Evolutionary conservation across 2,329 filamentous ascomycete genomes (phyloP).

Genomic region (Dactylonectria estremocensis): DNA sequence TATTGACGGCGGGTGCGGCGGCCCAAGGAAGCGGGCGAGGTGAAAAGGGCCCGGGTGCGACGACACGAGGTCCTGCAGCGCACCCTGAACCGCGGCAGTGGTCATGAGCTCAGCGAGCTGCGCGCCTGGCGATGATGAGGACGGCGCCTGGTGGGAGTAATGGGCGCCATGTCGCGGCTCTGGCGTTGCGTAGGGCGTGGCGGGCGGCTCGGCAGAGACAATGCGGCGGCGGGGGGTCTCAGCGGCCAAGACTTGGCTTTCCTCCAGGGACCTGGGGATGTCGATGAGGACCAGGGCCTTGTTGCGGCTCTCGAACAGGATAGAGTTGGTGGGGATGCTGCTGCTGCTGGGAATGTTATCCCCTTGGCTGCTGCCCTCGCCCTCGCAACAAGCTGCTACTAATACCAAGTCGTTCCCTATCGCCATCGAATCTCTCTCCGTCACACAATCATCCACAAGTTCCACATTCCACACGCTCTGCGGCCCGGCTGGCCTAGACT

Average conservation of each 20-base stretch:
- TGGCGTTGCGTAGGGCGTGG: slow-evolving; percentile 62
- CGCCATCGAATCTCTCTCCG: slow-evolving; percentile 8
- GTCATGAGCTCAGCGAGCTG: slow-evolving; percentile 70
- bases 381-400: slow-evolving; percentile 13
- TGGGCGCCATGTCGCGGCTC: slow-evolving; percentile 34
- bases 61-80: slow-evolving; percentile 56
- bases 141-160: slow-evolving; percentile 45
- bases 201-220: slow-evolving; percentile 61
- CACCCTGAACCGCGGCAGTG: slow-evolving; percentile 60
- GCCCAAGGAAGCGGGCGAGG: slow-evolving; percentile 57
- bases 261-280: slow-evolving; percentile 78
- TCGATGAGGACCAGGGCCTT: slow-evolving; percentile 74
- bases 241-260: slow-evolving; percentile 69
- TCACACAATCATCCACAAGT: slow-evolving; percentile 11
- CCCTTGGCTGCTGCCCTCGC: not conserved
- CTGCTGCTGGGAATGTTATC: slow-evolving; percentile 6
- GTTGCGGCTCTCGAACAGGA: slow-evolving; percentile 53
- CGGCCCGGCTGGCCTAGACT: no score
- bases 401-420: slow-evolving; percentile 30
- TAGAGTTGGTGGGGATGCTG: slow-evolving; percentile 40
- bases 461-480: not conserved
- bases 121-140: slow-evolving; percentile 58
- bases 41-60: slow-evolving; percentile 62
- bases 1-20: slow-evolving; percentile 26
- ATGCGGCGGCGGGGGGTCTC: slow-evolving; percentile 58